Evolutionary conservation across 176 grass and related monocot genomes (phyloP).

Genomic region (Hordeum marinum): DNA sequence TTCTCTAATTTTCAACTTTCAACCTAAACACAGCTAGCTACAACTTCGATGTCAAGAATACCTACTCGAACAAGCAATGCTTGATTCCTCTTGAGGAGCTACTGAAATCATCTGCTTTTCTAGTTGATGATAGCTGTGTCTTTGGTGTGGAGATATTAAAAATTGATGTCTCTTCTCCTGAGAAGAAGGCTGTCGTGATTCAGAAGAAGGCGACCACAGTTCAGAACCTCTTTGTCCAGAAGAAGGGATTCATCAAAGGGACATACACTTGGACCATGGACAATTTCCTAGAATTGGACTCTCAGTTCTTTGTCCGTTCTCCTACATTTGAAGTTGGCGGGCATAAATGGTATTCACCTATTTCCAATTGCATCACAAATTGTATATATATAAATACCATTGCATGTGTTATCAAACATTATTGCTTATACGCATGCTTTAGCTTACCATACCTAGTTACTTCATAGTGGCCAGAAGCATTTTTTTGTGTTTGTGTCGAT

Average conservation of each 20-base stretch:
- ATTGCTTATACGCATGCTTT: neutral
- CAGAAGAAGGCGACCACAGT: neutral
- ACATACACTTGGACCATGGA: constrained; percentile 25
- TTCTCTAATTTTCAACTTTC: neutral
- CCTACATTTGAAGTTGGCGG: constrained; percentile 12
- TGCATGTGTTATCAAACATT: neutral
- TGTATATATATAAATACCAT: neutral
- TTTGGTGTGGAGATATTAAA: constrained; percentile 26
- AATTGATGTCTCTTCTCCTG: neutral
- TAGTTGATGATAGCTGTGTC: constrained; percentile 32
- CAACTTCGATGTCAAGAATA: neutral
- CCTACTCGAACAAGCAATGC: neutral
- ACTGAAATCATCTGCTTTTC: constrained; percentile 20
- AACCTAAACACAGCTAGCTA: neutral
- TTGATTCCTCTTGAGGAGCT: constrained; percentile 20
- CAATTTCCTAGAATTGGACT: neutral
- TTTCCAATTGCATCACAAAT: neutral
- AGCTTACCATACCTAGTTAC: neutral
- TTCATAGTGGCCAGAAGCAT: no score
- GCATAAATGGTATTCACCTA: constrained; percentile 13
- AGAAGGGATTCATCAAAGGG: constrained; percentile 21
- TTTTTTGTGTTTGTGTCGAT: no score
- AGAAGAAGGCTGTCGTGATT: neutral
- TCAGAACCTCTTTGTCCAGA: neutral
- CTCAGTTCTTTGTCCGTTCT: neutral